Evolutionary conservation across 2,329 filamentous ascomycete species (phyloP).

Genomic region (Ophiostoma sp.): DNA sequence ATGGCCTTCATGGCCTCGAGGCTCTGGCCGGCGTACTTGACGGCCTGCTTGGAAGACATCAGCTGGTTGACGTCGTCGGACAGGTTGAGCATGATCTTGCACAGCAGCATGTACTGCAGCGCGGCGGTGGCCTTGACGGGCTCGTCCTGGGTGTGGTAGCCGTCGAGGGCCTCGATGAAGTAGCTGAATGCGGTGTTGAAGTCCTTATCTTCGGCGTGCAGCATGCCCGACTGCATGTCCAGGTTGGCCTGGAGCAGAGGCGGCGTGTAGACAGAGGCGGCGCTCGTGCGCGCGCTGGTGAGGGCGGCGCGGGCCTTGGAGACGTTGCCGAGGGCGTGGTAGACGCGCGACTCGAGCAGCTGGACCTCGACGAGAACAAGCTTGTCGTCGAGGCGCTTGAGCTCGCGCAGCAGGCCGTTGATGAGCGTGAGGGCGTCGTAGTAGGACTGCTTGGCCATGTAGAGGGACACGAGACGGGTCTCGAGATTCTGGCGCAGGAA

Average conservation of each 20-base stretch:
- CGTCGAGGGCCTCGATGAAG: conserved; percentile 97
- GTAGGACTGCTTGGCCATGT: conserved; percentile 97
- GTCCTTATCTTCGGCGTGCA: conserved; percentile 97
- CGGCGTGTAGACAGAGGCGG: conserved; percentile 94
- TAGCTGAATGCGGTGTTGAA: conserved; percentile 99
- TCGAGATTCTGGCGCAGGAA: conserved; percentile 98
- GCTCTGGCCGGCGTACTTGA: conserved; percentile 91
- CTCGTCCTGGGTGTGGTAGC: conserved; percentile 91
- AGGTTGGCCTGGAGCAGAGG: conserved; percentile 91
- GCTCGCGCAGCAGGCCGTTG: conserved; percentile 90
- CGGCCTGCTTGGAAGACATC: conserved; percentile 91
- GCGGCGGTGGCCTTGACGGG: conserved; percentile 86
- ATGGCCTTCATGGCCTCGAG: conserved; percentile 99
- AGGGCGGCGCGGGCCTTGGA: conserved; percentile 91
- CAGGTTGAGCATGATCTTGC: conserved; percentile 99
- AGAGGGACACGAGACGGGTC: conserved; percentile 84
- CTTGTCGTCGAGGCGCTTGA: conserved; percentile 98
- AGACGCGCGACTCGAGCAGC: conserved; percentile 91
- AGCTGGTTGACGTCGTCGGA: conserved; percentile 93
- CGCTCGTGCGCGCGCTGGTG: conserved; percentile 88
- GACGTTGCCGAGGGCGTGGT: conserved; percentile 95
- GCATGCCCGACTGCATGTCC: conserved; percentile 98
- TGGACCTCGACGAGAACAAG: conserved; percentile 96
- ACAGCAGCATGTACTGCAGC: conserved; percentile 97
- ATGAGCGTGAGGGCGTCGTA: conserved; percentile 96